These are phyloP conservation scores for Globisporangium nunn DNA, from an alignment of 352 stramenopile species.

Conservation along the genomic window DNA sequence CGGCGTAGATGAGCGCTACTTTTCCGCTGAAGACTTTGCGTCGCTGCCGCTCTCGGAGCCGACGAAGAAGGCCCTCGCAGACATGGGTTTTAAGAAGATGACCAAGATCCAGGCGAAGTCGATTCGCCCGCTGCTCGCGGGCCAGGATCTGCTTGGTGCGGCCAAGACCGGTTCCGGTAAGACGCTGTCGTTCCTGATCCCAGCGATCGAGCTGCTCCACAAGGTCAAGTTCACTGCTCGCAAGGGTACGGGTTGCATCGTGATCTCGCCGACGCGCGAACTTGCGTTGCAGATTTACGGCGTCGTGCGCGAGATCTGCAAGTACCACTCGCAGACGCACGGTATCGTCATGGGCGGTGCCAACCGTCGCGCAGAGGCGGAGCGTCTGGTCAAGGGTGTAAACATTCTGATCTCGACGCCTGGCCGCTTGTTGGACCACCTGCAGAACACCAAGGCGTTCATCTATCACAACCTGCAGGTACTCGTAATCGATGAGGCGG, in stretches of 20 bases:
- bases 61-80: conserved; percentile 83
- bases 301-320: conserved; percentile 94
- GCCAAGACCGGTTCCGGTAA: conserved; percentile 98
- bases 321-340: conserved; percentile 94
- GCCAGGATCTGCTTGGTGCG: conserved; percentile 95
- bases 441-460: conserved; percentile 98
- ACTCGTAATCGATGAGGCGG: conserved; percentile 98
- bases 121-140: conserved; percentile 93
- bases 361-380: conserved; percentile 94
- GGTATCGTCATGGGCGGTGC: conserved; percentile 97
- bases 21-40: conserved; percentile 84
- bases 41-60: conserved; percentile 90
- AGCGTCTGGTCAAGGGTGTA: conserved; percentile 92
- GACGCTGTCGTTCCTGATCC: conserved; percentile 98
- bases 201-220: conserved; percentile 94
- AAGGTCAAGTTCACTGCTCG: conserved; percentile 94
- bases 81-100: conserved; percentile 93
- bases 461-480: conserved; percentile 94
- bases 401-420: conserved; percentile 98
- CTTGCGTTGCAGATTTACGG: conserved; percentile 98
- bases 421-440: conserved; percentile 96
- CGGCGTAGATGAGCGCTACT: conserved; percentile 75
- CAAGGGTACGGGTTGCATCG: conserved; percentile 96
- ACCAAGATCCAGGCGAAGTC: conserved; percentile 97
- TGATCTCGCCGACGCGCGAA: conserved; percentile 96